Evolutionary conservation across 257 asterid genomes (phyloP), one percentile per base, ranked within the genome.

Genomic region (Linderniella brevidens): DNA sequence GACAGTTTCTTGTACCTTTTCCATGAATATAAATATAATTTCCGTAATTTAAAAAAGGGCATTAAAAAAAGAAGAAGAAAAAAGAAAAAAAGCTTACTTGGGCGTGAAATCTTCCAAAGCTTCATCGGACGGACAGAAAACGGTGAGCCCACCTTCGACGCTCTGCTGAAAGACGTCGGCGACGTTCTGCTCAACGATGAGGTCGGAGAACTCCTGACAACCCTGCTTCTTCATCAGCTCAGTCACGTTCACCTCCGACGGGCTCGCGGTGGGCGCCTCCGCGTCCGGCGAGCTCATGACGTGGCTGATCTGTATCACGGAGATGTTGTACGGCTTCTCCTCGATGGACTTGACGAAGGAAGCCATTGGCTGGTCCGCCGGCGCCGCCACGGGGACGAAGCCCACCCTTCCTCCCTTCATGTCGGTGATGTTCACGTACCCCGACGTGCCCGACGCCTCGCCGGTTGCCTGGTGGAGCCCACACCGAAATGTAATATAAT

Each of bases 361-460:
- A 3, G 48, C 48, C 48, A 43, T 43, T 1, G 48, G 48, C 48
- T 43, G 18, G 17, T 43, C 48, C 17, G 48, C 16, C 18, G 11
- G 14, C 18, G 18, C 17, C 18, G 14, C 48, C 18, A 16, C 48
- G 16, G 48, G 48, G 14, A 18, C 17, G 48, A 43, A 43, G 5
- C 48, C 48, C 17, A 43, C 48, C n/a, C n/a, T 43, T 43, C 48
- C 48, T 4, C 18, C 48, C 48, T 43, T 43, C 48, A 43, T 12
- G 17, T 43, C 48, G 19, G 48, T 43, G 19, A 43, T 43, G 48
- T 43, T 43, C 18, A 43, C 48, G 19, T 43, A 43, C 17, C 48
- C 48, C 17, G 48, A 43, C 16, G 48, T 43, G 17, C 48, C 48
- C 18, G 48, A 8, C 11, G 48, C 48, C 17, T 43, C 48, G 14